Conservation (phyloP, 192 early-diverging fungal species). For the Backusella luteola region DNA sequence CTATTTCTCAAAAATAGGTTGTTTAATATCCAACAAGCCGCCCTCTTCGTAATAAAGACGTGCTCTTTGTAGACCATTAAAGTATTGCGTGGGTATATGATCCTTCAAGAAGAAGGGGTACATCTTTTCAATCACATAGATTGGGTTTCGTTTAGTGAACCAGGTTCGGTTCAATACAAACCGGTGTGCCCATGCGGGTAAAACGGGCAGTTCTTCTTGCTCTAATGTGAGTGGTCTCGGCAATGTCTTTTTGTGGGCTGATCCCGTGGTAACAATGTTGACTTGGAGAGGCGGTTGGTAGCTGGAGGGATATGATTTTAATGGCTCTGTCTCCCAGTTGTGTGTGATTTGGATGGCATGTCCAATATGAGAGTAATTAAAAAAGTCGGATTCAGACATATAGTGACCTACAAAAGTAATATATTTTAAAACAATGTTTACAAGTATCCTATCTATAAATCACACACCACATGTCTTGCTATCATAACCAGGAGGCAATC, state of each 20-base stretch:
- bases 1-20: not conserved
- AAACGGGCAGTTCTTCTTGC: constrained; percentile 3
- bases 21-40: not conserved
- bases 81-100: constrained; percentile 30
- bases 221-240: not conserved
- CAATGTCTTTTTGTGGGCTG: not conserved
- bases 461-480: constrained; percentile 12
- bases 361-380: constrained; percentile 36
- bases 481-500: constrained; percentile 38
- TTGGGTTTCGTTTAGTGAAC: constrained; percentile 21
- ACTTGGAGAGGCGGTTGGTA: constrained; percentile 28
- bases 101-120: constrained; percentile 29
- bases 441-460: not conserved
- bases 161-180: constrained; percentile 1
- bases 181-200: constrained; percentile 8
- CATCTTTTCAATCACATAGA: constrained; percentile 16
- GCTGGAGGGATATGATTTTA: constrained; percentile 19
- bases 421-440: not conserved
- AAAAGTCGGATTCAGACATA: constrained; percentile 19
- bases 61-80: constrained; percentile 17
- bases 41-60: constrained; percentile 15
- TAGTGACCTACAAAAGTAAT: constrained; percentile 4
- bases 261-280: not conserved
- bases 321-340: constrained; percentile 2
- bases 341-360: constrained; percentile 16